Evolutionary conservation across 2,329 filamentous ascomycete species (phyloP).

Genomic region (Orbilia brochopaga): DNA sequence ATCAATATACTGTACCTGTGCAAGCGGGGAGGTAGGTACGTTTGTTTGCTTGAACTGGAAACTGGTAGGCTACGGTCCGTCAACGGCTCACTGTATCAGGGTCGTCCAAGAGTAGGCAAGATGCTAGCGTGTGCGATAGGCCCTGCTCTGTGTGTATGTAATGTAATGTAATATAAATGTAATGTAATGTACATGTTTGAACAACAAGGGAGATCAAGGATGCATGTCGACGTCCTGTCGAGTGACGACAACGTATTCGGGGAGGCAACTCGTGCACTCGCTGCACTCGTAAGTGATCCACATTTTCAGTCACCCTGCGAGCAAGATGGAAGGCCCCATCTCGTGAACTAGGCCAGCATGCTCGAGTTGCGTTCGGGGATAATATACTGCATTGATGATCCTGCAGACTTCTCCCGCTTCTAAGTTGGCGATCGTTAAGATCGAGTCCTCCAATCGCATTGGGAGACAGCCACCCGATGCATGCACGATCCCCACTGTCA

Average conservation of each 20-base stretch:
- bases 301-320: neutral
- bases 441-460: conserved; percentile 26
- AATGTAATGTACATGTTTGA: no score
- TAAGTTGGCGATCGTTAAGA: conserved; percentile 20
- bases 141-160: no score
- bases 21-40: conserved; percentile 12
- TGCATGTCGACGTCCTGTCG: no score
- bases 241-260: neutral
- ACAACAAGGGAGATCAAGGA: no score
- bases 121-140: neutral
- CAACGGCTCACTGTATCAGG: conserved; percentile 3
- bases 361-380: neutral
- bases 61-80: conserved; percentile 5
- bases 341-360: neutral
- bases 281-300: neutral
- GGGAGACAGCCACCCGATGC: conserved; percentile 44
- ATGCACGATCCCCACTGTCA: conserved; percentile 45
- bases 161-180: no score
- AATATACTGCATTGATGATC: neutral
- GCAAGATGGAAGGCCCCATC: neutral
- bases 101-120: neutral
- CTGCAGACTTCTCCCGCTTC: conserved; percentile 6
- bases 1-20: no score
- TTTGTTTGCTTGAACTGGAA: conserved; percentile 11
- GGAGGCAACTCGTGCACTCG: conserved; percentile 8